Base-by-base conservation (phyloP, 179 eudicot genomes). In the Corrigiola litoralis region DNA sequence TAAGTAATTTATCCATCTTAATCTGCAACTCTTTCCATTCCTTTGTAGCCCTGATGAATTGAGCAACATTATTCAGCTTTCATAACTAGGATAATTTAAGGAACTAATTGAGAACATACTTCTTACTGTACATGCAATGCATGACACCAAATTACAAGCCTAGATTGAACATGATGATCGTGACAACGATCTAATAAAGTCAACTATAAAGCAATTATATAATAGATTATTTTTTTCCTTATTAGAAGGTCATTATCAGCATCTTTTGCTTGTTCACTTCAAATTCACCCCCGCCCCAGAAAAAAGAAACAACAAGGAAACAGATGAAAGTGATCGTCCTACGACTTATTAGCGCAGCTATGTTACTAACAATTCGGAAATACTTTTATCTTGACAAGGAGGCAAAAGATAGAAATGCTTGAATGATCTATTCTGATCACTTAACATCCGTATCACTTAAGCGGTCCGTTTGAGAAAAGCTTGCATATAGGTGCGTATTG, bases 1-100 rank as follows among this genome's bases (percentile, higher is more conserved):
- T 58, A 92, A 53, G 70, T 92, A 92, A 80, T 92, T 92, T 21
- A 90, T 87, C 98, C 98, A 92, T 72, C 98, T 75, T 72, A 92
- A 70, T 70, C 98, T 81, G 56, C 98, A 92, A 38, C 98, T 92
- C 75, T 92, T 90, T 24, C 98, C 98, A 69, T 81, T 87, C 69
- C 98, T 85, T 57, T 87, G 79, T 32, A 92, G 67, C 41, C 96
- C 98, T 92, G 64, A 32, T 23, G 61, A 58, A 5, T 40, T 27
- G 10, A 44, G 21, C 21, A 2, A 36, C 12, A 32, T 25, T 36
- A 11, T 58, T 57, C 17, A 58, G 5, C 24, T 21, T 10, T 11
- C 37, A 5, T 9, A 2, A 18, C n/a, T 27, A 56, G 42, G 17
- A 34, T 34, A 18, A 4, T n/a, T n/a, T n/a, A n/a, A n/a, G n/a